phyloP scores from a whole-genome alignment of 192 early-diverging fungal species.

The Coemansia umbellata region DNA sequence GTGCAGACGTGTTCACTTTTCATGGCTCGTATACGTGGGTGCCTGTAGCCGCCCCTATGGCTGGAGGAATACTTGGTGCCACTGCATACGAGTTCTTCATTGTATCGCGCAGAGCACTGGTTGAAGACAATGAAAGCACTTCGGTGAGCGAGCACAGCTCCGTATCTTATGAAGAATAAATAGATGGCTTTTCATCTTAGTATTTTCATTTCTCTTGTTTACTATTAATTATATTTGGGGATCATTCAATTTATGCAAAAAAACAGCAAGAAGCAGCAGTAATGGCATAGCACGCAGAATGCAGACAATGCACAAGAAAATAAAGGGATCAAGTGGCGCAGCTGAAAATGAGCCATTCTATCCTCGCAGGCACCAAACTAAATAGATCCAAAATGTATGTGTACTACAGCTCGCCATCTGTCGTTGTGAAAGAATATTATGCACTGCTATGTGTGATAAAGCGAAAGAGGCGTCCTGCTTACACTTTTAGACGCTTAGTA shows the following conservation, averaged over 20 bases:
- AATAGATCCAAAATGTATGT: too few relatives aligned
- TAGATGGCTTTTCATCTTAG: constrained; percentile 1
- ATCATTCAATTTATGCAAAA: too few relatives aligned
- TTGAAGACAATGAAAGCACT: constrained; percentile 19
- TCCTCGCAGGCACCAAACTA: too few relatives aligned
- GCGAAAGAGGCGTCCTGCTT: too few relatives aligned
- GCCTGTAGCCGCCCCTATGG: constrained; percentile 63
- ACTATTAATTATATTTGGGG: not conserved
- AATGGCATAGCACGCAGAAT: not conserved
- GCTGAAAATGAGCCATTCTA: too few relatives aligned
- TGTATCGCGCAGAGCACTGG: constrained; percentile 37
- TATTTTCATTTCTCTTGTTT: constrained; percentile 5
- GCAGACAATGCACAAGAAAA: not conserved
- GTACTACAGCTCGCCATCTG: too few relatives aligned
- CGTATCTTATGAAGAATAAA: constrained; percentile 17
- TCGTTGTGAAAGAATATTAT: too few relatives aligned
- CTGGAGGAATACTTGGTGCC: constrained; percentile 59
- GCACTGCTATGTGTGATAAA: too few relatives aligned
- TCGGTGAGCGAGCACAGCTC: constrained; percentile 28
- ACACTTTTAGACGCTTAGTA: too few relatives aligned
- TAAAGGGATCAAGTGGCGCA: too few relatives aligned
- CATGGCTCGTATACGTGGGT: constrained; percentile 68
- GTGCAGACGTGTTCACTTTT: constrained; percentile 59
- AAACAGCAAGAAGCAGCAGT: not conserved
- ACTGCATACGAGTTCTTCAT: constrained; percentile 56